A percentile compares a stretch with the other conserved stretches of the same genome.
Conservation (phyloP, 75 land plant genomes). For the Pinus tabuliformis region DNA sequence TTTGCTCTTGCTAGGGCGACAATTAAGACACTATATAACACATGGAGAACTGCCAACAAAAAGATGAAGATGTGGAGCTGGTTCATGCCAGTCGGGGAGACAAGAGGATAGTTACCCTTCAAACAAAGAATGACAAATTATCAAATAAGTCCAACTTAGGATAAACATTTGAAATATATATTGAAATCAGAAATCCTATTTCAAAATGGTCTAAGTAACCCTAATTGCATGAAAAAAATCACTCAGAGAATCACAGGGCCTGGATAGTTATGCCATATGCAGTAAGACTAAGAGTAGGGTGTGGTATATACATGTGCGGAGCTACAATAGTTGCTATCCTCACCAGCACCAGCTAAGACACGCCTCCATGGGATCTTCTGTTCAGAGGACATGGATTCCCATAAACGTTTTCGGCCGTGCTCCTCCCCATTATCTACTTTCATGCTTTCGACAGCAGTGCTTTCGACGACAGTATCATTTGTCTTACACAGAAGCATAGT, state of each 20-base stretch:
- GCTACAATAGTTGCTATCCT: background rate
- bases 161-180: background rate
- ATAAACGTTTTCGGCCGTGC: background rate
- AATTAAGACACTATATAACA: constrained; percentile 35
- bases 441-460: background rate
- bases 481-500: constrained; percentile 38
- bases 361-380: background rate
- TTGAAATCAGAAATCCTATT: background rate
- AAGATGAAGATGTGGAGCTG: constrained; percentile 81
- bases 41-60: constrained; percentile 55
- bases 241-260: background rate
- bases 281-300: background rate
- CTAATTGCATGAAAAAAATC: background rate
- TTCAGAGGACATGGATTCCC: constrained; percentile 2
- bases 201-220: constrained; percentile 20
- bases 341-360: background rate
- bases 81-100: constrained; percentile 48
- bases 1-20: constrained; percentile 20
- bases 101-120: constrained; percentile 51
- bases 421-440: background rate
- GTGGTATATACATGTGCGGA: background rate
- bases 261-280: background rate
- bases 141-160: background rate
- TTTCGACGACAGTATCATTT: too few relatives aligned
- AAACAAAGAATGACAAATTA: background rate